Percentiles rank a stretch among this genome's conserved stretches.
phyloP scores from a whole-genome alignment of 208 protist species.

The Trypanosoma conorhini region DNA sequence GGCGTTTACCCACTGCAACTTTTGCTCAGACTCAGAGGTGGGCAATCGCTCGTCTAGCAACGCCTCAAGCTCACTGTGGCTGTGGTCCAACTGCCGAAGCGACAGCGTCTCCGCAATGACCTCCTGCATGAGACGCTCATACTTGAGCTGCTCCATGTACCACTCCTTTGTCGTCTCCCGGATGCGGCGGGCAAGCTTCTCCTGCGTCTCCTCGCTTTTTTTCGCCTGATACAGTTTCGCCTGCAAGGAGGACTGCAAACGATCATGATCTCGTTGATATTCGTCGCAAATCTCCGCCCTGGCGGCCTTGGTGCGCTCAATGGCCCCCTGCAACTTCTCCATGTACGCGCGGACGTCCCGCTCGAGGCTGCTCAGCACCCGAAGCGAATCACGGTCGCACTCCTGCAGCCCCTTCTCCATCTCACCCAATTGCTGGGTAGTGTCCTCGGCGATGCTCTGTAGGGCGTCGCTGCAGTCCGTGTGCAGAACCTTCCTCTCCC shows the following conservation, averaged over 20 bases:
- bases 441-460: slow-evolving; percentile 16
- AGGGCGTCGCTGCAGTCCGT: slow-evolving; percentile 11
- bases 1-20: slow-evolving; percentile 24
- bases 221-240: slow-evolving; percentile 34
- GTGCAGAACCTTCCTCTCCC: slow-evolving; percentile 39
- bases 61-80: slow-evolving; percentile 50
- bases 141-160: slow-evolving; percentile 69
- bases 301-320: slow-evolving; percentile 10
- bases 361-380: slow-evolving; percentile 42
- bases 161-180: slow-evolving; percentile 75
- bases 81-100: slow-evolving; percentile 58
- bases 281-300: slow-evolving; percentile 12
- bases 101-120: slow-evolving; percentile 51
- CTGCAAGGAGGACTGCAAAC: slow-evolving; percentile 38
- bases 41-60: slow-evolving; percentile 36
- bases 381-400: slow-evolving; percentile 24
- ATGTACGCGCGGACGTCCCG: slow-evolving; percentile 29
- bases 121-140: slow-evolving; percentile 59
- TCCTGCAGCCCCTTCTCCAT: slow-evolving; percentile 32
- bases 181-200: slow-evolving; percentile 69
- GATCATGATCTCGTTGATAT: slow-evolving; percentile 25
- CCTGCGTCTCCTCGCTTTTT: slow-evolving; percentile 56
- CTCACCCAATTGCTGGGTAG: slow-evolving; percentile 13
- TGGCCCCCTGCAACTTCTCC: slow-evolving; percentile 1
- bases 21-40: slow-evolving; percentile 21